Evolutionary conservation across 2,329 filamentous ascomycete species (phyloP), one percentile per base, ranked within the genome.

Genomic region (Epichloe brachyelytri): DNA sequence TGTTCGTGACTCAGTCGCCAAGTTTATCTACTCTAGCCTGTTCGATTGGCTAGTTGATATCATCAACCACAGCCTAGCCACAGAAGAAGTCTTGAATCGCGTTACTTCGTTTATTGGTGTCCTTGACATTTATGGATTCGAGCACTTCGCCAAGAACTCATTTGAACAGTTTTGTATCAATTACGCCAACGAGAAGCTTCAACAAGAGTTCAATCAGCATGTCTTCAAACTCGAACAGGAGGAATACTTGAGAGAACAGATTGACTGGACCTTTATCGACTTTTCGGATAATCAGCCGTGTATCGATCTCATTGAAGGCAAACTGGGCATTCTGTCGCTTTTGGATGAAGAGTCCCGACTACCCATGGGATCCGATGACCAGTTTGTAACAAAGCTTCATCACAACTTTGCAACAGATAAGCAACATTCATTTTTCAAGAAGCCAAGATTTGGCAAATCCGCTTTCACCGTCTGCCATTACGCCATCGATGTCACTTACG

Each of bases 131-230:
- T 97, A 97, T 69, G 91, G 91, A 56, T 98, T 98, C 64, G 93
- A 98, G 68, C 93, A 97, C 70, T 98, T 98, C 63, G 91, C 93
- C 55, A 97, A 96, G 76, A 98, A 98, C 73, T 98, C 93, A 0
- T 98, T 98, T 62, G 93, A 98, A 68, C 93, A 98, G 68, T 98
- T 98, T 70, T 98, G 93, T 71, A 98, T 98, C 79, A 98, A 98
- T 71, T 98, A 98, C 63, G 93, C 93, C 70, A 98, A 98, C 69
- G 93, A 98, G 71, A 98, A 98, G 71, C 75, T 98, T 50, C 93
- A 98, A 66, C 93, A 98, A 67, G 91, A 97, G 67, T 98, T 98
- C 76, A 98, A 98, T 70, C 88, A 94, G 66, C 93, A 98, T 63
- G 93, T 98, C 37, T 98, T 98, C 79, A 96, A 97, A 69, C 79